Percentiles rank a stretch among this genome's conserved stretches.
phyloP scores from a whole-genome alignment of 2,329 filamentous ascomycete species.

The Myrmaecium sp. region DNA sequence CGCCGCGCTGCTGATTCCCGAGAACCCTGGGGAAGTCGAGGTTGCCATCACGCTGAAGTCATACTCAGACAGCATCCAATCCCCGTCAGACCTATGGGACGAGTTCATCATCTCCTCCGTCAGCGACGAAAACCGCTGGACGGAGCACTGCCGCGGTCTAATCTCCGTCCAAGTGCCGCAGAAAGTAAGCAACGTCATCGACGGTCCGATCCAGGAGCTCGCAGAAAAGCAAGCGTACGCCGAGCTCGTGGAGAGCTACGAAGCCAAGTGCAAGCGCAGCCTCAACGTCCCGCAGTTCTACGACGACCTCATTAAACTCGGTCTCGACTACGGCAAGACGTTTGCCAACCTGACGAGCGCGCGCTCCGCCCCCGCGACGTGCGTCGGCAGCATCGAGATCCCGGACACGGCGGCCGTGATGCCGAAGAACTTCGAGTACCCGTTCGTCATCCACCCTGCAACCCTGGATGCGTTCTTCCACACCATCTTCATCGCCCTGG shows the following conservation, averaged over 20 bases:
- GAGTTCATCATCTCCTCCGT: slow-evolving; percentile 5
- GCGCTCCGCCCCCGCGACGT: not conserved
- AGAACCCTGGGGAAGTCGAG: slow-evolving; percentile 1
- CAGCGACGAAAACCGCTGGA: slow-evolving; percentile 2
- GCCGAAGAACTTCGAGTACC: slow-evolving; percentile 3
- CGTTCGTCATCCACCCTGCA: slow-evolving; percentile 3
- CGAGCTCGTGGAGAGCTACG: slow-evolving; percentile 1
- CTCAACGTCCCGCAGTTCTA: slow-evolving; percentile 2
- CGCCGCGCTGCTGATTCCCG: slow-evolving; percentile 2
- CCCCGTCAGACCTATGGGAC: slow-evolving; percentile 3
- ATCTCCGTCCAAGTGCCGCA: slow-evolving; percentile 3
- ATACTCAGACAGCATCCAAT: slow-evolving; percentile 3
- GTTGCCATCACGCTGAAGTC: not conserved
- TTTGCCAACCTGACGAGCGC: slow-evolving; percentile 1
- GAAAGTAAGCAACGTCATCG: not conserved
- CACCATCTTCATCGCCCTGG: too few species aligned
- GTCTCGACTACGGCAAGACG: slow-evolving; percentile 1
- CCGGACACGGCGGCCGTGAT: slow-evolving; percentile 3
- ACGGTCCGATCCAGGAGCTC: not conserved
- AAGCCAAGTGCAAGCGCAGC: slow-evolving; percentile 2
- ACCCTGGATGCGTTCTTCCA: slow-evolving; percentile 4
- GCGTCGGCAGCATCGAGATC: not conserved
- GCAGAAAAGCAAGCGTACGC: not conserved
- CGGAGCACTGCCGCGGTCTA: slow-evolving; percentile 4
- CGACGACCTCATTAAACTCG: slow-evolving; percentile 2